Percentiles rank a stretch among this genome's conserved stretches.
phyloP scores from a whole-genome alignment of 495 filamentous ascomycete species.

The Cenococcum geophilum region DNA sequence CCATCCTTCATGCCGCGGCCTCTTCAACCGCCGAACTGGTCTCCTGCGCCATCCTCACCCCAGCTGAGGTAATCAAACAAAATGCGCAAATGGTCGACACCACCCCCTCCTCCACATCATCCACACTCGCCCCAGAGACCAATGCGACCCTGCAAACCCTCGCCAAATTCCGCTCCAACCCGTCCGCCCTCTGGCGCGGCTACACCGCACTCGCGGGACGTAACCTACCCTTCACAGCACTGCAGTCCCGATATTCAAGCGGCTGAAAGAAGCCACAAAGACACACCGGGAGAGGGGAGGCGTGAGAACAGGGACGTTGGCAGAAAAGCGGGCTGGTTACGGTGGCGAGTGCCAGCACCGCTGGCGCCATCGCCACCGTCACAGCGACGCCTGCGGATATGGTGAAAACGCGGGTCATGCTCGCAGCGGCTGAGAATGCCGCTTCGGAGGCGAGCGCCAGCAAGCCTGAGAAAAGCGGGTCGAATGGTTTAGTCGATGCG shows the following conservation, averaged over 20 bases:
- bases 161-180: slow-evolving; percentile 48
- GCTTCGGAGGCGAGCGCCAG: slow-evolving; percentile 25
- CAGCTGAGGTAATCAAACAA: slow-evolving; percentile 87
- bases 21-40: slow-evolving; percentile 72
- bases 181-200: slow-evolving; percentile 64
- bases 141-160: slow-evolving; percentile 51
- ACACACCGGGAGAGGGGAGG: slow-evolving; percentile 37
- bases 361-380: slow-evolving; percentile 63
- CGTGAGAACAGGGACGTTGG: slow-evolving; percentile 35
- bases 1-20: slow-evolving; percentile 62
- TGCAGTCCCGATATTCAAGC: slow-evolving; percentile 84
- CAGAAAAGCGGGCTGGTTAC: slow-evolving; percentile 63
- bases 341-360: slow-evolving; percentile 59
- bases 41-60: slow-evolving; percentile 78
- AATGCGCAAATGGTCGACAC: slow-evolving; percentile 71
- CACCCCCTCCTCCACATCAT: slow-evolving; percentile 19
- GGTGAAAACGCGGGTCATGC: slow-evolving; percentile 71
- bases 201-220: slow-evolving; percentile 72
- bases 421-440: slow-evolving; percentile 47
- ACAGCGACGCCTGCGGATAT: slow-evolving; percentile 79
- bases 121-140: slow-evolving; percentile 15
- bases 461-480: slow-evolving; percentile 13
- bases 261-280: slow-evolving; percentile 45
- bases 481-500: slow-evolving; percentile 33
- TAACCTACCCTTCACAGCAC: slow-evolving; percentile 78